These are phyloP conservation scores for Fusarium tjaetaba DNA, from an alignment of 2,329 filamentous ascomycete genomes.

Conservation along the genomic window DNA sequence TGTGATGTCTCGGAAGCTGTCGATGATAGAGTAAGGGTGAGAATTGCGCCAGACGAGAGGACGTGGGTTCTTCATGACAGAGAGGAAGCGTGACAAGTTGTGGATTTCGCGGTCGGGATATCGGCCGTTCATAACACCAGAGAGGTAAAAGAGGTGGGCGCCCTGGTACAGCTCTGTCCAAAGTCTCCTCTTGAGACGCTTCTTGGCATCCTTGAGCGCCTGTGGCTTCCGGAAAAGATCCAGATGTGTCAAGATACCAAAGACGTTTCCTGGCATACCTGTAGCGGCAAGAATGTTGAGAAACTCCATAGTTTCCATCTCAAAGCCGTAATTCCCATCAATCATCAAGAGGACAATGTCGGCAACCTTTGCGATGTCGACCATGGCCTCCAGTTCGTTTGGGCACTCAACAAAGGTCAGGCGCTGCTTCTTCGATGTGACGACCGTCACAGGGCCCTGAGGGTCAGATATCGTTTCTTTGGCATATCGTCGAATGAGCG, in stretches of 20 bases:
- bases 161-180: conserved; percentile 98
- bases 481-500: conserved; percentile 90
- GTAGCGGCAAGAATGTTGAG: conserved; percentile 91
- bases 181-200: conserved; percentile 91
- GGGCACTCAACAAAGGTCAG: conserved; percentile 97
- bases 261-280: conserved; percentile 98
- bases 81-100: conserved; percentile 93
- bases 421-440: conserved; percentile 94
- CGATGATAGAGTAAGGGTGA: conserved; percentile 92
- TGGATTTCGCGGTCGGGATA: conserved; percentile 97
- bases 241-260: conserved; percentile 94
- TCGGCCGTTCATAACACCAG: conserved; percentile 93
- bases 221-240: conserved; percentile 96
- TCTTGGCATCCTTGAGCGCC: conserved; percentile 91
- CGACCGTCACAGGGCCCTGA: conserved; percentile 91
- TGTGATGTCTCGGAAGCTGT: conserved; percentile 95
- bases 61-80: conserved; percentile 98
- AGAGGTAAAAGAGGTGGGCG: conserved; percentile 96
- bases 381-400: conserved; percentile 96
- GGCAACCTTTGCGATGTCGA: conserved; percentile 95
- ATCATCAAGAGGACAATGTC: conserved; percentile 99
- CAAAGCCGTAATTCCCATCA: conserved; percentile 97
- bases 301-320: conserved; percentile 99
- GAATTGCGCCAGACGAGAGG: conserved; percentile 97
- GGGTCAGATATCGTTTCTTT: conserved; percentile 94